A percentile compares a stretch with the other conserved stretches of the same genome.
Evolutionary conservation across 1,284 basidiomycete genomes (phyloP).

Genomic region (Pseudozyma pruni): DNA sequence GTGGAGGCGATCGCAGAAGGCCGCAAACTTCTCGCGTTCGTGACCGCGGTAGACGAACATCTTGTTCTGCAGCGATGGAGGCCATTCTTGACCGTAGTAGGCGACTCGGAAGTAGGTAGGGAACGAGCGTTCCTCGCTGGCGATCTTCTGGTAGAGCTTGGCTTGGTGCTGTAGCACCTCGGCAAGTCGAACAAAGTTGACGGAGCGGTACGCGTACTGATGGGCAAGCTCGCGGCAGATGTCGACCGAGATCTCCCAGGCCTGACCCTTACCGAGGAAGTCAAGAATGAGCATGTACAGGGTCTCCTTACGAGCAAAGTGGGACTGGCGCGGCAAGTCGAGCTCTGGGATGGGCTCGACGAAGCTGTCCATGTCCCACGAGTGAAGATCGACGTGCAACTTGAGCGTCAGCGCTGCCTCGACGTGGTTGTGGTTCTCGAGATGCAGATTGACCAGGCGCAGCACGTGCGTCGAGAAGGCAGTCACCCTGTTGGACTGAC

Average conservation of each 20-base stretch:
- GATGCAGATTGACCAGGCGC: constrained; percentile 71
- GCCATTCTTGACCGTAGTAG: constrained; percentile 86
- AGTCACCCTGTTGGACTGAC: constrained; percentile 60
- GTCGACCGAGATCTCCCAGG: constrained; percentile 92
- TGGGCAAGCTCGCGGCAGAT: constrained; percentile 80
- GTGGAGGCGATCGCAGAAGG: constrained; percentile 89
- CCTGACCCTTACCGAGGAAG: constrained; percentile 81
- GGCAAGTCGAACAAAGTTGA: constrained; percentile 71
- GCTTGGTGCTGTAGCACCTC: constrained; percentile 64
- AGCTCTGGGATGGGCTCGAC: constrained; percentile 73
- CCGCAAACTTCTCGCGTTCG: constrained; percentile 83
- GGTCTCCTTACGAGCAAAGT: constrained; percentile 88
- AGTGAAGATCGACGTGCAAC: constrained; percentile 90
- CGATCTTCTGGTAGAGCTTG: constrained; percentile 60
- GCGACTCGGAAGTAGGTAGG: constrained; percentile 85
- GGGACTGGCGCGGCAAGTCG: constrained; percentile 87
- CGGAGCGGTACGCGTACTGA: constrained; percentile 60
- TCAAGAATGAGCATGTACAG: constrained; percentile 68
- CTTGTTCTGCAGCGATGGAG: constrained; percentile 81
- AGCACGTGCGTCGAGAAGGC: constrained; percentile 63
- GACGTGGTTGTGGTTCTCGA: constrained; percentile 86
- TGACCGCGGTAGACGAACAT: constrained; percentile 87
- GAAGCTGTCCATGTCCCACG: constrained; percentile 83
- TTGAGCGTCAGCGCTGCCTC: constrained; percentile 87
- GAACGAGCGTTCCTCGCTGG: constrained; percentile 54